Conservation (phyloP, 495 filamentous ascomycete genomes). For the Penicillium chermesinum region DNA sequence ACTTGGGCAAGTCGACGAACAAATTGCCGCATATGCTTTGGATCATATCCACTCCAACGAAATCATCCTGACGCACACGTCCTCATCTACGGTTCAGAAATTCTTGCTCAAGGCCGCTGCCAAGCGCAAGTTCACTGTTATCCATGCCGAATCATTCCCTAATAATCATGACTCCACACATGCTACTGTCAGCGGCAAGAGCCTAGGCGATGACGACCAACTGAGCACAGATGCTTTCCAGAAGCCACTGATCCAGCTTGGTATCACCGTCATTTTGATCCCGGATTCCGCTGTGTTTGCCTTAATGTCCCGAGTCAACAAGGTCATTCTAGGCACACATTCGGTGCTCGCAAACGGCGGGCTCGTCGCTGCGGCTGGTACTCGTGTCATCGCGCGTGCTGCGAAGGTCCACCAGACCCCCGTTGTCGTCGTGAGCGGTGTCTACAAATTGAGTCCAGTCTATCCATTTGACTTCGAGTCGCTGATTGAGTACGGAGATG, state of each 20-base stretch:
- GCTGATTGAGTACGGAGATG: conserved; percentile 76
- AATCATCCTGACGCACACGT: conserved; percentile 77
- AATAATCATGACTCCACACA: conserved; percentile 62
- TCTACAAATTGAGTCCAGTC: conserved; percentile 87
- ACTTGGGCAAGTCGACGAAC: conserved; percentile 79
- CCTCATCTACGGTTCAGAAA: conserved; percentile 74
- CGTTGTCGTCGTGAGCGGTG: conserved; percentile 75
- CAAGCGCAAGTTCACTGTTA: conserved; percentile 83
- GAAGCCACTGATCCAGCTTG: conserved; percentile 68
- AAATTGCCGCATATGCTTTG: conserved; percentile 78
- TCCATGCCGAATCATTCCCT: conserved; percentile 68
- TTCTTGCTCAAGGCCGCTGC: conserved; percentile 79
- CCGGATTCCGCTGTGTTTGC: conserved; percentile 82
- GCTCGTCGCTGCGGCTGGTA: conserved; percentile 72
- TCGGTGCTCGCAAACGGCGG: conserved; percentile 83
- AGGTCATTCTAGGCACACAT: conserved; percentile 83
- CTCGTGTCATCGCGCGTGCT: conserved; percentile 72
- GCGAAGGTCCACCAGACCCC: conserved; percentile 74
- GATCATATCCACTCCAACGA: conserved; percentile 90
- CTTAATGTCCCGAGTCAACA: conserved; percentile 88
- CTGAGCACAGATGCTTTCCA: conserved; percentile 55
- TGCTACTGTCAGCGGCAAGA: conserved; percentile 51
- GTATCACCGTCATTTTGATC: conserved; percentile 75
- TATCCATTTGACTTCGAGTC: conserved; percentile 74
- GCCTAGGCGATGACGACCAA: conserved; percentile 38